Base-by-base conservation (phyloP, 805 yeast species). In the Cyberlindnera xylosilytica region DNA sequence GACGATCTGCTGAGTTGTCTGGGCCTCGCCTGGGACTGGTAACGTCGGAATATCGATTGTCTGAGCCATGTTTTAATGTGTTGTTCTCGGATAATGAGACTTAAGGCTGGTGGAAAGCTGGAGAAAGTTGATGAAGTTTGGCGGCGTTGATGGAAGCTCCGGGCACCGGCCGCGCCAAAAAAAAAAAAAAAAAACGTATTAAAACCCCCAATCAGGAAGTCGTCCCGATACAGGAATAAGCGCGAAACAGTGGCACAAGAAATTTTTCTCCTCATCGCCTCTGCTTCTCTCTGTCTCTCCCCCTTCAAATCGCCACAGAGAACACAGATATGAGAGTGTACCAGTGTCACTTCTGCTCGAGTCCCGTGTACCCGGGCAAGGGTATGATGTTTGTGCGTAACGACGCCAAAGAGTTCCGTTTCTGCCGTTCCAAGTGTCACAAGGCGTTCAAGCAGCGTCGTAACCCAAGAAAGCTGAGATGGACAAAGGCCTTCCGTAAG, bases 401-500 rank as follows among this genome's bases (percentile, higher is more conserved):
- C 65, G 99, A 93, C 62, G 96, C 98, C 52, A 93, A 93, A 64
- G 98, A 89, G 68, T 93, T 93, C 66, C 76, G 96, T 58, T 93
- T 93, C 72, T 93, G 99, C 60, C 87, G 97, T 64, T 89, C 98
- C 48, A 93, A 93, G 65, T 93, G 99, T 72, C 99, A 93, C 71
- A 88, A 90, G 65, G 84, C 89, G 42, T 93, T 93, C 81, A 93
- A 93, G 66, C 95, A 89, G 73, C 89, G 96, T 75, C 83, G 99
- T 69, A 93, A 93, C 73, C 99, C 99, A 57, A 83, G 99, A 72
- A 93, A 93, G 69, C 81, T 90, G 68, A 86, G 79, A 70, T 93
- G 99, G 99, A 93, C 99, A 43, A 93, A 93, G 68, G 98, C 99
- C 1, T 93, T 93, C 78, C 81, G 99, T 72, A 93, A 93, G 67